These are phyloP conservation scores for Pythium chondricola DNA, from an alignment of 352 stramenopile species.

Conservation along the genomic window DNA sequence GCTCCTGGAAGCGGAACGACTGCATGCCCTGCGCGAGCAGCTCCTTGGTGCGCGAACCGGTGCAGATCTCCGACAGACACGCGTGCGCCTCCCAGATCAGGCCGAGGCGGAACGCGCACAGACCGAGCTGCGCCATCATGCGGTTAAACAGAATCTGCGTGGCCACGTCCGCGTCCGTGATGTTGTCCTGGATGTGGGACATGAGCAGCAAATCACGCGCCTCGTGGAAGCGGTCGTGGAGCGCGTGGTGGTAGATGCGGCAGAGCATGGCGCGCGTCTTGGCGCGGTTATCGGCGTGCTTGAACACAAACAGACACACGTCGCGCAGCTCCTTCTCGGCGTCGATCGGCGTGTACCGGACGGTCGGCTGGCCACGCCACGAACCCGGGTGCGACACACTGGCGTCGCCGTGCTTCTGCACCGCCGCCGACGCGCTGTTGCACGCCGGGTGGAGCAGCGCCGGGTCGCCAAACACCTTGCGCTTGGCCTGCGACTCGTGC, in stretches of 20 bases:
- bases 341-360: conserved; percentile 51
- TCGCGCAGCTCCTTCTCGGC: conserved; percentile 82
- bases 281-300: conserved; percentile 88
- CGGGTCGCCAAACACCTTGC: conserved; percentile 80
- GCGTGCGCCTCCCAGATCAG: conserved; percentile 95
- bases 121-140: conserved; percentile 90
- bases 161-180: conserved; percentile 88
- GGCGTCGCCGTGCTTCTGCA: conserved; percentile 33
- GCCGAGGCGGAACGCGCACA: conserved; percentile 95
- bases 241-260: conserved; percentile 96
- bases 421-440: conserved; percentile 41
- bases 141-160: conserved; percentile 98
- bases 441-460: conserved; percentile 85
- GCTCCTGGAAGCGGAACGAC: conserved; percentile 90
- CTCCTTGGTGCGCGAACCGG: conserved; percentile 90
- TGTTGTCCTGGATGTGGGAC: conserved; percentile 97
- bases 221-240: conserved; percentile 98
- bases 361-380: conserved; percentile 58
- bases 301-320: conserved; percentile 92
- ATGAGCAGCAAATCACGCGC: conserved; percentile 98
- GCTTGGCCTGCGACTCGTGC: conserved; percentile 73
- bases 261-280: conserved; percentile 98
- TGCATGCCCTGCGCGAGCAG: conserved; percentile 95
- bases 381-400: conserved; percentile 69
- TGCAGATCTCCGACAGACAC: conserved; percentile 97